phyloP scores from a whole-genome alignment of 768 basidiomycete genomes.

The Lanmaoa rubissima region DNA sequence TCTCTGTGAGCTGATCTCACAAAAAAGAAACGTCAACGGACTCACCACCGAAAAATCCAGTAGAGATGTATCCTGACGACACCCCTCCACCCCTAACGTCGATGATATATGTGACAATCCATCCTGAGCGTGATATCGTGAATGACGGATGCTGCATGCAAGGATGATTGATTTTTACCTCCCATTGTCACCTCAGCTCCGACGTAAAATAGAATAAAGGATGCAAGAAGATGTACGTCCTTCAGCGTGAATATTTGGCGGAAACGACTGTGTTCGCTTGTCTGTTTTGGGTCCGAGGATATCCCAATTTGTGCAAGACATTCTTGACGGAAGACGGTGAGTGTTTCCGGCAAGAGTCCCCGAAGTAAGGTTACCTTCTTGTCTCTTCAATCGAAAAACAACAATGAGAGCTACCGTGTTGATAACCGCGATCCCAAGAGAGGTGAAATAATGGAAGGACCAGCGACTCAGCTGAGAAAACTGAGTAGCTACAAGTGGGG shows the following conservation, averaged over 20 bases:
- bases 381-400: constrained; percentile 63
- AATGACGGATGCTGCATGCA: background rate
- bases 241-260: constrained; percentile 44
- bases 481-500: constrained; percentile 55
- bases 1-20: background rate
- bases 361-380: constrained; percentile 50
- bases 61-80: constrained; percentile 46
- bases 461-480: constrained; percentile 40
- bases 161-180: constrained; percentile 25
- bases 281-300: constrained; percentile 19
- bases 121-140: constrained; percentile 38
- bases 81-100: constrained; percentile 43
- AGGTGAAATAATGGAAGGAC: constrained; percentile 46
- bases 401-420: constrained; percentile 49
- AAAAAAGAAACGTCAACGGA: background rate
- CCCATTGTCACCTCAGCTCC: constrained; percentile 54
- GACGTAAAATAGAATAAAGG: constrained; percentile 46
- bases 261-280: constrained; percentile 38
- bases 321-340: constrained; percentile 25
- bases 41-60: constrained; percentile 37
- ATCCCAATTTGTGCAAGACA: constrained; percentile 38
- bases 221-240: constrained; percentile 45
- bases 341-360: background rate
- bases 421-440: constrained; percentile 60
- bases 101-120: constrained; percentile 63